Evolutionary conservation across 176 grass and related monocot species (phyloP).

Genomic region (Saccharum spontaneum): DNA sequence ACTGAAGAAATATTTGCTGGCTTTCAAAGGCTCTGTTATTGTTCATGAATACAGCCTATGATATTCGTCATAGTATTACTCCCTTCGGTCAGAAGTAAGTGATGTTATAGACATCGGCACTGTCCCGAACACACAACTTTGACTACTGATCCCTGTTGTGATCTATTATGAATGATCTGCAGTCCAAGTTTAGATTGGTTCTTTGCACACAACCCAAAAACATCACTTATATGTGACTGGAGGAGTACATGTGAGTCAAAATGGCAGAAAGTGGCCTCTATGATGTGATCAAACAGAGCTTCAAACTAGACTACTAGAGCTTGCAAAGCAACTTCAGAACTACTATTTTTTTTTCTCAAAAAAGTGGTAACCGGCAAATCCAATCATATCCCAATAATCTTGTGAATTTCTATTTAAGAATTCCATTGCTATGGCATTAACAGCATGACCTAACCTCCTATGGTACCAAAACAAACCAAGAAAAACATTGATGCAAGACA

Average conservation of each 20-base stretch:
- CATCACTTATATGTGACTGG: neutral
- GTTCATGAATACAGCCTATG: constrained; percentile 14
- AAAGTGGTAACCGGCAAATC: neutral
- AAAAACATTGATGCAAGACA: neutral
- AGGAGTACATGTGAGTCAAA: neutral
- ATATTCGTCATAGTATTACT: neutral
- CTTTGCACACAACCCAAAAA: neutral
- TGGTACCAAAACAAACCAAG: neutral
- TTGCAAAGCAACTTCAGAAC: neutral
- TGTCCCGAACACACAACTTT: neutral
- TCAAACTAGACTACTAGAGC: neutral
- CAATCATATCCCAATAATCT: neutral
- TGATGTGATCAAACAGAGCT: constrained; percentile 8
- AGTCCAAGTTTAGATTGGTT: neutral
- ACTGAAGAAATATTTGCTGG: neutral
- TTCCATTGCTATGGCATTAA: neutral
- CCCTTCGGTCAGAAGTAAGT: neutral
- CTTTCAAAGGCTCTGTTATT: neutral
- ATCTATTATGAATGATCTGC: neutral
- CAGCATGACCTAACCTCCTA: neutral
- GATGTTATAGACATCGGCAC: neutral
- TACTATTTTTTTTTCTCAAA: neutral
- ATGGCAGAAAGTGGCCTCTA: neutral
- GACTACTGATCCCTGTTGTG: neutral
- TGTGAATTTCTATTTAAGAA: neutral